These are phyloP conservation scores for Lachancea thermotolerans DNA, from an alignment of 805 yeast genomes.

Conservation along the genomic window DNA sequence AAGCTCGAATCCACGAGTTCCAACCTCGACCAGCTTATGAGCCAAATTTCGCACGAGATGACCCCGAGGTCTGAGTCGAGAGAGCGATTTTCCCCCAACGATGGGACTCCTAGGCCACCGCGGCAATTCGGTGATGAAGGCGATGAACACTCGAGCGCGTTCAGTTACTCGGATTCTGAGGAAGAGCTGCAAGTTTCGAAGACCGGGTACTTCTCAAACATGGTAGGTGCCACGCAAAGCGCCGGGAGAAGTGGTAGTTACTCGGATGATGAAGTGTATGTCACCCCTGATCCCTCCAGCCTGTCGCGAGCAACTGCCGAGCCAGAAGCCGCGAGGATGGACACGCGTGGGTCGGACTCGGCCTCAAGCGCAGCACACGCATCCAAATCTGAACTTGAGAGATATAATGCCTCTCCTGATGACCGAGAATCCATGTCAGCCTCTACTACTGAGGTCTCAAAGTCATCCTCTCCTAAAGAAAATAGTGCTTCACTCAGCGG, in stretches of 20 bases:
- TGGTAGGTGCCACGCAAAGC: constrained; percentile 5
- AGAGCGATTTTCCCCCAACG: constrained; percentile 1
- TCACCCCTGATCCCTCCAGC: neutral
- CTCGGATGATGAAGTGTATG: neutral
- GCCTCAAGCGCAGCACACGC: too few species aligned
- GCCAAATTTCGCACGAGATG: constrained; percentile 29
- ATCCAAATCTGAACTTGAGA: too few species aligned
- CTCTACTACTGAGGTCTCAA: too few species aligned
- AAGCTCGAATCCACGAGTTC: neutral
- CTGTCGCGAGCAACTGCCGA: neutral
- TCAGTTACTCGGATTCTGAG: constrained; percentile 11
- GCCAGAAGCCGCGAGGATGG: neutral
- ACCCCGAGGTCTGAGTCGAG: constrained; percentile 14
- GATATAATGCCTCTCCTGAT: too few species aligned
- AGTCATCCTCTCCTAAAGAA: too few species aligned
- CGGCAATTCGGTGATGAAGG: neutral
- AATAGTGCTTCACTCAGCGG: too few species aligned
- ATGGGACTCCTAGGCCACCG: neutral
- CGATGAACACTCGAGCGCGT: neutral
- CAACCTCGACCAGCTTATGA: constrained; percentile 28
- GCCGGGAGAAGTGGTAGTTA: neutral
- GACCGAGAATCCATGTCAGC: too few species aligned
- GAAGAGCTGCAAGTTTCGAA: constrained; percentile 19
- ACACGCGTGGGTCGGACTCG: too few species aligned
- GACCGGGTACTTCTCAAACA: constrained; percentile 19